Evolutionary conservation across 2,329 filamentous ascomycete species (phyloP).

Genomic region (Cryphonectria radicalis): DNA sequence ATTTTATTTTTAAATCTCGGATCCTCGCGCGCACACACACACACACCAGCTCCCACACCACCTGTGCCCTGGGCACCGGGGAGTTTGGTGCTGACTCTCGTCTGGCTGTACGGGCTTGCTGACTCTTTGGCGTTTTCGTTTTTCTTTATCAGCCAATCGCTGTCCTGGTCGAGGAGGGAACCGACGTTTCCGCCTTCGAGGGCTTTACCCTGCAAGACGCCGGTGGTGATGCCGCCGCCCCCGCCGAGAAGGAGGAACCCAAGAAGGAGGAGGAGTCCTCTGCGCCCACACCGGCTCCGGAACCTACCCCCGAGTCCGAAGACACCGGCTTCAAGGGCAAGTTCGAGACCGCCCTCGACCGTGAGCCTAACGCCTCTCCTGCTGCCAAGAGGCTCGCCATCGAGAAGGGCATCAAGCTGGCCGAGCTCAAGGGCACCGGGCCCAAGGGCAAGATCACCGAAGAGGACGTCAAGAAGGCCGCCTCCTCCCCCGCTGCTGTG

Average conservation of each 20-base stretch:
- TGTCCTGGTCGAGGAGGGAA: conserved; percentile 88
- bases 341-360: conserved; percentile 82
- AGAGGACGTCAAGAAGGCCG: conserved; percentile 87
- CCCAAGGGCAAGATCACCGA: conserved; percentile 86
- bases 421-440: conserved; percentile 83
- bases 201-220: conserved; percentile 88
- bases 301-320: conserved; percentile 61
- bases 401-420: conserved; percentile 80
- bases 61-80: background rate
- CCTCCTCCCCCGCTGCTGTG: conserved; percentile 54
- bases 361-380: conserved; percentile 73
- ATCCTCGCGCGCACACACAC: background rate
- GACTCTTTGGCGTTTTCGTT: conserved; percentile 6
- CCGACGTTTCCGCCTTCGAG: conserved; percentile 86
- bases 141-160: conserved; percentile 77
- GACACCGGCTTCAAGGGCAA: conserved; percentile 74
- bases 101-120: conserved; percentile 3
- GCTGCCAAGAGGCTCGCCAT: conserved; percentile 81
- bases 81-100: background rate
- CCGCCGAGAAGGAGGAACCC: conserved; percentile 67
- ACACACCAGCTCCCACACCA: conserved; percentile 1
- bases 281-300: conserved; percentile 56
- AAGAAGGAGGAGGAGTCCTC: conserved; percentile 64
- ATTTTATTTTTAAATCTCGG: conserved; percentile 20
- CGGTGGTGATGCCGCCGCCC: conserved; percentile 73